These are phyloP conservation scores for Marchantia polymorpha DNA, from an alignment of 225 moss, liverwort and hornwort species.

Conservation along the genomic window DNA sequence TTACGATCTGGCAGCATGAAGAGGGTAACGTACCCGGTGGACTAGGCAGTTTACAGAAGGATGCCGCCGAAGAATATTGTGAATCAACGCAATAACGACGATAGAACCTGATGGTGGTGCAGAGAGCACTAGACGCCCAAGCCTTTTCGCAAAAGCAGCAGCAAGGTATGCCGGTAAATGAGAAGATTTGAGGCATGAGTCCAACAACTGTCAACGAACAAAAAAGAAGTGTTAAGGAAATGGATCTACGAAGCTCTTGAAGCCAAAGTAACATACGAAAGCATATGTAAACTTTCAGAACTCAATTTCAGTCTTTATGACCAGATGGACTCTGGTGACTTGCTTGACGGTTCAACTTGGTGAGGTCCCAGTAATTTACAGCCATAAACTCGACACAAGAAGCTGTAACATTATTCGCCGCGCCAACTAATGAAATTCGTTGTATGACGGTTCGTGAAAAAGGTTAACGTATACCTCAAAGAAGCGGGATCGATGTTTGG, in stretches of 20 bases:
- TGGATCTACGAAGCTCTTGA: not conserved
- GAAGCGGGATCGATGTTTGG: slow-evolving; percentile 89
- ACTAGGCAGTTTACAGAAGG: slow-evolving; percentile 89
- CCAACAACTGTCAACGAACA: slow-evolving; percentile 64
- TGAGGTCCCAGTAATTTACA: not conserved
- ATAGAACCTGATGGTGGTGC: slow-evolving; percentile 92
- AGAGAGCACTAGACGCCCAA: slow-evolving; percentile 81
- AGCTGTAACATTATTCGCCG: too few species aligned
- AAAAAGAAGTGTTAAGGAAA: not conserved
- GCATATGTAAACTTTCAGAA: not conserved
- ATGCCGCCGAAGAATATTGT: slow-evolving; percentile 93
- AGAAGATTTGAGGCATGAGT: slow-evolving; percentile 75
- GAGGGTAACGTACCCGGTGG: slow-evolving; percentile 55
- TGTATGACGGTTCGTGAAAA: not conserved
- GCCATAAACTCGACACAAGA: not conserved
- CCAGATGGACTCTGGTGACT: not conserved
- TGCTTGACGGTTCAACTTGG: not conserved
- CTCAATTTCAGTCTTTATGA: not conserved
- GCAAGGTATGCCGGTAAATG: slow-evolving; percentile 91
- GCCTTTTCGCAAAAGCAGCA: slow-evolving; percentile 91
- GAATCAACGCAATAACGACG: slow-evolving; percentile 90
- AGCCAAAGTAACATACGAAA: not conserved
- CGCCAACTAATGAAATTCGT: not conserved
- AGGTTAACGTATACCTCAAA: slow-evolving; percentile 64
- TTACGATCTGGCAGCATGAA: not conserved